A percentile compares a stretch with the other conserved stretches of the same genome.
Evolutionary conservation across 371 early-diverging fungal genomes (phyloP).

Genomic region (Syncephalastrum racemosum): DNA sequence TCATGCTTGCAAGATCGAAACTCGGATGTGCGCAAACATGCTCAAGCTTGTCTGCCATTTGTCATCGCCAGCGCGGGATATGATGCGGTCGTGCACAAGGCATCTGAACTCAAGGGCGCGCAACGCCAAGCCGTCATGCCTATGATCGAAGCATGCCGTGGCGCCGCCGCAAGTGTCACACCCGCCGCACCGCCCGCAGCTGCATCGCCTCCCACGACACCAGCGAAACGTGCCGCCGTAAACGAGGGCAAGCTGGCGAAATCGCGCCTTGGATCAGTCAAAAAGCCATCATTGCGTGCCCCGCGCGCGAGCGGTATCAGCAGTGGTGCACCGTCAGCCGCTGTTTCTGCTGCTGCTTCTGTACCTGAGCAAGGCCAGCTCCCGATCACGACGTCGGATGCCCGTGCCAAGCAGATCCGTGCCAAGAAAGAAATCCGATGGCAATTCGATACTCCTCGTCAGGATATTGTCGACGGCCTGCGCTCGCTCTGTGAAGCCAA

Average conservation of each 20-base stretch:
- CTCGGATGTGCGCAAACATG: conserved; percentile 86
- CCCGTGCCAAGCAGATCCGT: conserved; percentile 67
- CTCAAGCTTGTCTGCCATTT: conserved; percentile 66
- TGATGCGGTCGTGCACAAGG: conserved; percentile 58
- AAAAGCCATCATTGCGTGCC: conserved; percentile 11
- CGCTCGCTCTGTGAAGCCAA: conserved; percentile 59
- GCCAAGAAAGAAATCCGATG: conserved; percentile 76
- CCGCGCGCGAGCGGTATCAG: conserved; percentile 11
- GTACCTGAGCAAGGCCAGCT: conserved; percentile 17
- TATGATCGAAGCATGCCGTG: conserved; percentile 65
- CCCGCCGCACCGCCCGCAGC: conserved; percentile 11
- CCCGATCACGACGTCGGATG: conserved; percentile 68
- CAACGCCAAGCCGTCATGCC: conserved; percentile 68
- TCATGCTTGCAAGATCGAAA: conserved; percentile 86
- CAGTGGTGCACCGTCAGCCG: conserved; percentile 20
- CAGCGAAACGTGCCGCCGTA: conserved; percentile 18
- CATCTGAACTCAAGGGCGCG: conserved; percentile 67
- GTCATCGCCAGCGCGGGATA: conserved; percentile 64
- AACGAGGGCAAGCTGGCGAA: conserved; percentile 7
- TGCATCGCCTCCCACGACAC: conserved; percentile 9
- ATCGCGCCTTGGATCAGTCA: conserved; percentile 5
- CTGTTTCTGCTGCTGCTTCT: conserved; percentile 15
- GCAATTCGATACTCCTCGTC: conserved; percentile 74
- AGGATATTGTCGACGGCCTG: conserved; percentile 69
- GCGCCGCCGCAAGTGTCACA: conserved; percentile 26